These are phyloP conservation scores for Jaminaea rosea DNA, from an alignment of 1,284 basidiomycete genomes.

Conservation along the genomic window DNA sequence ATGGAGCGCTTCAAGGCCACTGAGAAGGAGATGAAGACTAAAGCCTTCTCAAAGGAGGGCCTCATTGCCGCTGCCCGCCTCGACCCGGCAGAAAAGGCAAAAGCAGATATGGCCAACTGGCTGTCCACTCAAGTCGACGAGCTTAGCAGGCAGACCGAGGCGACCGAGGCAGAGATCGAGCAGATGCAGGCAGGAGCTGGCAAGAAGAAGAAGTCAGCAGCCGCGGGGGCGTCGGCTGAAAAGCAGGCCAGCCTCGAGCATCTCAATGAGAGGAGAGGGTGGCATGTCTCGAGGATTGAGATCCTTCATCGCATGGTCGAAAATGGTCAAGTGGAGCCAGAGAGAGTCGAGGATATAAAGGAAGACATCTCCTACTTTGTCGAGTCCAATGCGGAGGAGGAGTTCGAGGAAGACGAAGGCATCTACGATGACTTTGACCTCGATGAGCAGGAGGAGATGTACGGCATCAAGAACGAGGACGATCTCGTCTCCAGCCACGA, in stretches of 20 bases:
- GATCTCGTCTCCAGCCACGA: constrained; percentile 54
- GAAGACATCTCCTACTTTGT: constrained; percentile 97
- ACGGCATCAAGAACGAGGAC: constrained; percentile 55
- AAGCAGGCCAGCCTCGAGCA: constrained; percentile 74
- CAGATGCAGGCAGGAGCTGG: constrained; percentile 66
- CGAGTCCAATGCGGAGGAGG: constrained; percentile 89
- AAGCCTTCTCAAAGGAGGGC: constrained; percentile 98
- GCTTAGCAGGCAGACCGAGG: constrained; percentile 83
- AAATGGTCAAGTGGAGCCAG: constrained; percentile 78
- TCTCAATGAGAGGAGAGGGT: constrained; percentile 85
- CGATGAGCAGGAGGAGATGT: constrained; percentile 70
- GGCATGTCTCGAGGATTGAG: constrained; percentile 89
- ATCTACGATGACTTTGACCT: constrained; percentile 97
- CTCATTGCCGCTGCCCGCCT: constrained; percentile 86
- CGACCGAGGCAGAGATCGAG: constrained; percentile 91
- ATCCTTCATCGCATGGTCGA: constrained; percentile 86
- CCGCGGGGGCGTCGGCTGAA: constrained; percentile 57
- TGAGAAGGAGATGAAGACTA: constrained; percentile 99
- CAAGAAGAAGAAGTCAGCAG: constrained; percentile 64
- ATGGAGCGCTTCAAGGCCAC: constrained; percentile 99
- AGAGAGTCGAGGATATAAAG: constrained; percentile 72
- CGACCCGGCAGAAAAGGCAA: constrained; percentile 94
- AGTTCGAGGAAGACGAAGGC: constrained; percentile 93
- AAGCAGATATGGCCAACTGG: constrained; percentile 69
- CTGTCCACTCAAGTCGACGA: constrained; percentile 62